Conservation (phyloP, 352 stramenopile species). For the Globisporangium spiculum region DNA sequence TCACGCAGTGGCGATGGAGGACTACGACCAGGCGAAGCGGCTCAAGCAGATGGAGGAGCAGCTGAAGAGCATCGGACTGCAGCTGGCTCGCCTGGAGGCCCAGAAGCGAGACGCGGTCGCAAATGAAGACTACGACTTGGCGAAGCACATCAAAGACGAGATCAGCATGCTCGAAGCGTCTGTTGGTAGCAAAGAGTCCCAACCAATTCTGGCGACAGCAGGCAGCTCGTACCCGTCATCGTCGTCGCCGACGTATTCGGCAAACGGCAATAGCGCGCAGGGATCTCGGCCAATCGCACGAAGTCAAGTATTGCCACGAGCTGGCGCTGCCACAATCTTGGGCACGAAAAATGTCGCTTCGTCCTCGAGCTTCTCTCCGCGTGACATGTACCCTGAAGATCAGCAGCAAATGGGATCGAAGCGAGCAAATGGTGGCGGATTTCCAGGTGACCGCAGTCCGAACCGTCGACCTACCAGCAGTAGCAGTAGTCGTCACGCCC, state of each 20-base stretch:
- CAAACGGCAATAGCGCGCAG: background rate
- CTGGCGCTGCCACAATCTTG: slow-evolving; percentile 27
- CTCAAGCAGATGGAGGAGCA: slow-evolving; percentile 86
- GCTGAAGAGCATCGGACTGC: slow-evolving; percentile 86
- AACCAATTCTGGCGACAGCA: slow-evolving; percentile 41
- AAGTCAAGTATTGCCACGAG: slow-evolving; percentile 48
- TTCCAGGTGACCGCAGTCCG: slow-evolving; percentile 12
- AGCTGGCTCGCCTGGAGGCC: slow-evolving; percentile 83
- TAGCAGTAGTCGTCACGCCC: slow-evolving; percentile 1
- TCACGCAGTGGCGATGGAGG: slow-evolving; percentile 81
- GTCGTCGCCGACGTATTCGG: slow-evolving; percentile 5
- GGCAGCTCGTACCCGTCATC: slow-evolving; percentile 1
- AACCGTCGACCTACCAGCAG: slow-evolving; percentile 19
- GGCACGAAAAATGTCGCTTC: slow-evolving; percentile 26
- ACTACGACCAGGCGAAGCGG: slow-evolving; percentile 89
- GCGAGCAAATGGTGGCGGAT: slow-evolving; percentile 4
- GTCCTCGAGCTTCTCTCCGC: slow-evolving; percentile 54
- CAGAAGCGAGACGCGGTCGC: slow-evolving; percentile 88
- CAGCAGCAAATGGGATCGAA: slow-evolving; percentile 14
- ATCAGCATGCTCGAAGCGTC: slow-evolving; percentile 70
- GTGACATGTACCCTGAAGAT: slow-evolving; percentile 67
- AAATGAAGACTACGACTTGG: slow-evolving; percentile 91
- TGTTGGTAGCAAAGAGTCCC: slow-evolving; percentile 54
- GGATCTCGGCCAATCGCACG: slow-evolving; percentile 13
- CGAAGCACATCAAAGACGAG: slow-evolving; percentile 89